A percentile compares a stretch with the other conserved stretches of the same genome.
These are phyloP conservation scores for Lavandula angustifolia DNA, from an alignment of 257 asterid genomes.

Conservation along the genomic window DNA sequence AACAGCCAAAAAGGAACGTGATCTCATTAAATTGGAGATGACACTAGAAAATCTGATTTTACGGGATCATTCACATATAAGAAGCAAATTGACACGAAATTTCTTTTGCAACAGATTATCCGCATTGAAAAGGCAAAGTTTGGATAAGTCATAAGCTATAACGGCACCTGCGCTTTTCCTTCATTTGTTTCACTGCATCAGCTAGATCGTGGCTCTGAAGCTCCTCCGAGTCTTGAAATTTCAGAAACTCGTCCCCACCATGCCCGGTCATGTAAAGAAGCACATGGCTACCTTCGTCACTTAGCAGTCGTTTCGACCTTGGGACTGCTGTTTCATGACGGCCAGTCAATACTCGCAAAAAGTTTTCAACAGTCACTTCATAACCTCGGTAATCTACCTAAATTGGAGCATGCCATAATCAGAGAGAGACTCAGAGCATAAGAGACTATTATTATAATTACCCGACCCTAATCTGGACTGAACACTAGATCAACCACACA, in stretches of 20 bases:
- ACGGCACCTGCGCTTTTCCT: slow-evolving; percentile 82
- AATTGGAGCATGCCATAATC: slow-evolving; percentile 35
- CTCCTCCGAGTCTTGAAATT: slow-evolving; percentile 97
- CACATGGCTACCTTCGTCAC: slow-evolving; percentile 99
- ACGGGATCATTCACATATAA: slow-evolving; percentile 16
- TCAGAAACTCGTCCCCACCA: slow-evolving; percentile 98
- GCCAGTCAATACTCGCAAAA: slow-evolving; percentile 81
- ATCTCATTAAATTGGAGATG: slow-evolving; percentile 18
- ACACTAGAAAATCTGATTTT: slow-evolving; percentile 7
- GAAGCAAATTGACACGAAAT: slow-evolving; percentile 8
- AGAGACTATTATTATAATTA: too few relatives aligned
- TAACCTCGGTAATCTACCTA: slow-evolving; percentile 98
- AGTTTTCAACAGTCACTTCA: slow-evolving; percentile 95
- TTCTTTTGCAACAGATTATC: not conserved
- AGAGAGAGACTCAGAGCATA: slow-evolving; percentile 30
- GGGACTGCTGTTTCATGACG: slow-evolving; percentile 95
- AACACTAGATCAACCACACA: too few relatives aligned
- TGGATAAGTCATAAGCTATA: slow-evolving; percentile 11
- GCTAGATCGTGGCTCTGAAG: slow-evolving; percentile 99
- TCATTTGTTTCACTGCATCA: slow-evolving; percentile 98
- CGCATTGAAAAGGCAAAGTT: not conserved
- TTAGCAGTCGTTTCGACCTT: slow-evolving; percentile 92
- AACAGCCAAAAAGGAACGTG: slow-evolving; percentile 32
- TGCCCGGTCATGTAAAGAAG: slow-evolving; percentile 97
- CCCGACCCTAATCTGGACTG: too few relatives aligned